phyloP scores from a whole-genome alignment of 2,329 filamentous ascomycete species.

The Botrytis galanthina region DNA sequence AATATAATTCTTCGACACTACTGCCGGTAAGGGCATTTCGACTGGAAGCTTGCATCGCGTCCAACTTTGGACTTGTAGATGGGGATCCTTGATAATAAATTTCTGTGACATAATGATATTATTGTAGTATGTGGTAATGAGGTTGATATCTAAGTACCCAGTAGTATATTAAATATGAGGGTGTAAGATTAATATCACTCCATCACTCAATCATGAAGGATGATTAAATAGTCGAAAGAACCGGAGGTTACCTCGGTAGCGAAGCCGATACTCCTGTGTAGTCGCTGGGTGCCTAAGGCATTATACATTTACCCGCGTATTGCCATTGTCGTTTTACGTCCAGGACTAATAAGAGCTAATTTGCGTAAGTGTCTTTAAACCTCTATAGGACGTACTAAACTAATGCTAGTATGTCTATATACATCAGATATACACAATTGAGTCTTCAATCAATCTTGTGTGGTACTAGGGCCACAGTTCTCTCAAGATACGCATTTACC shows the following conservation, averaged over 20 bases:
- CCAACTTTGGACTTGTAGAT: not conserved
- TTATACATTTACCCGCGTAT: fast-evolving
- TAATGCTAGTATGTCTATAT: not conserved
- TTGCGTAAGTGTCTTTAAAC: not conserved
- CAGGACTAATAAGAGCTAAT: not conserved
- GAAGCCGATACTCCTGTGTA: not conserved
- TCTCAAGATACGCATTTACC: not conserved
- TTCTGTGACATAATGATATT: not conserved
- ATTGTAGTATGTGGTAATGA: not conserved
- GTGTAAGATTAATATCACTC: not conserved
- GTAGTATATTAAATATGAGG: not conserved
- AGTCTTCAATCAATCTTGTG: not conserved
- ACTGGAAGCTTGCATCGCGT: not conserved
- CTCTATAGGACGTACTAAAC: not conserved
- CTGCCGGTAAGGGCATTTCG: not conserved
- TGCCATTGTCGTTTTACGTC: not conserved
- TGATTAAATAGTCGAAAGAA: not conserved
- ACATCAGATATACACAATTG: not conserved
- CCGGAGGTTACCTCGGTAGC: not conserved
- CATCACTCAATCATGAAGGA: not conserved
- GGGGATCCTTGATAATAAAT: fast-evolving
- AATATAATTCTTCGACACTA: not conserved
- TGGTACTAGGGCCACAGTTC: not conserved
- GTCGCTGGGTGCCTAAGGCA: not conserved
- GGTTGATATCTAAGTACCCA: not conserved